Evolutionary conservation across 768 basidiomycete genomes (phyloP).

Genomic region (Termitomyces sp.): DNA sequence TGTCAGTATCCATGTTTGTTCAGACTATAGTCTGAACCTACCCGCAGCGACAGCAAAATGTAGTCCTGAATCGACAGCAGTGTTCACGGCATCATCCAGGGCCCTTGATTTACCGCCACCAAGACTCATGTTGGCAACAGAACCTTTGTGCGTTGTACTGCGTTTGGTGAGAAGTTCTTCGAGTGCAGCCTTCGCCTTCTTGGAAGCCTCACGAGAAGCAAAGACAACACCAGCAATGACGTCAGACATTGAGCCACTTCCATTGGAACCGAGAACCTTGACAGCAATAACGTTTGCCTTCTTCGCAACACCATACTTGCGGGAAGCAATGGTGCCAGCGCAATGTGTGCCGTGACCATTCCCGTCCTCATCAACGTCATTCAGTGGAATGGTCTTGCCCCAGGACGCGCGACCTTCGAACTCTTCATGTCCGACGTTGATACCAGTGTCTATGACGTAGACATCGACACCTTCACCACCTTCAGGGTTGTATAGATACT

Average conservation of each 20-base stretch:
- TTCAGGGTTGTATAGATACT: constrained; percentile 62
- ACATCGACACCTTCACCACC: constrained; percentile 96
- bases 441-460: constrained; percentile 84
- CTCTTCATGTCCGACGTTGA: constrained; percentile 80
- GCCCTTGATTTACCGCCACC: constrained; percentile 90
- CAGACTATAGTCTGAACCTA: constrained; percentile 26
- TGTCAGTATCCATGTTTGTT: background rate
- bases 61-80: constrained; percentile 76
- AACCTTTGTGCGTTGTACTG: constrained; percentile 84
- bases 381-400: constrained; percentile 87
- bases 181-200: constrained; percentile 54
- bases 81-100: constrained; percentile 81
- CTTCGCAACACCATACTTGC: constrained; percentile 95
- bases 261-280: constrained; percentile 92
- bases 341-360: constrained; percentile 97
- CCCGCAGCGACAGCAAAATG: constrained; percentile 98
- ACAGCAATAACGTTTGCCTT: constrained; percentile 83
- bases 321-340: constrained; percentile 93
- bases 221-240: constrained; percentile 86
- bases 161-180: constrained; percentile 69
- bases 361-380: constrained; percentile 83
- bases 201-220: constrained; percentile 52
- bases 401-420: constrained; percentile 88
- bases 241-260: constrained; percentile 92
- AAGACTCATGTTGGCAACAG: constrained; percentile 95